A percentile compares a stretch with the other conserved stretches of the same genome.
Conservation (phyloP, 2,329 filamentous ascomycete genomes). For the Stemphylium beticola region DNA sequence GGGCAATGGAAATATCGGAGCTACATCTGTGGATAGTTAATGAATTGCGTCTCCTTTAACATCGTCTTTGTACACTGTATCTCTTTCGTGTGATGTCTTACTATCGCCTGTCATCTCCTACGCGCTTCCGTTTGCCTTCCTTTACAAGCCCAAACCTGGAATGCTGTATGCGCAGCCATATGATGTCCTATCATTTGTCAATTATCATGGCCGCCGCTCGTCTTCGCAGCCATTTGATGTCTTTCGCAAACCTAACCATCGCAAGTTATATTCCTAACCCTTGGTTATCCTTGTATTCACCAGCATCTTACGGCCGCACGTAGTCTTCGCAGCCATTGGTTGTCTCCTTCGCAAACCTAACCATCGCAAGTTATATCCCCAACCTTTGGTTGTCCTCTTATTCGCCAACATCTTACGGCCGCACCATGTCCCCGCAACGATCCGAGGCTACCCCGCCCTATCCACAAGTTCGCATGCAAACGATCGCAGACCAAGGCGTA, state of each 20-base stretch:
- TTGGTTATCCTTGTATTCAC: neutral
- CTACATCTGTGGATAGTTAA: constrained; percentile 49
- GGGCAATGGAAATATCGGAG: constrained; percentile 37
- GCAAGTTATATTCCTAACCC: neutral
- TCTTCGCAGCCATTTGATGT: too few species aligned
- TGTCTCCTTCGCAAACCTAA: too few species aligned
- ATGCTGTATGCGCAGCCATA: neutral
- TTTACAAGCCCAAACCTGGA: too few species aligned
- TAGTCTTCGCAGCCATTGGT: too few species aligned
- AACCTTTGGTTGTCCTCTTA: neutral
- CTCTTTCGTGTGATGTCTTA: neutral
- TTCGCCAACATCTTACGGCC: too few species aligned
- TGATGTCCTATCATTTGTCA: neutral
- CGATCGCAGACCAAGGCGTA: neutral
- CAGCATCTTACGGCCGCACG: neutral
- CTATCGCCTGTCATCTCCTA: too few species aligned
- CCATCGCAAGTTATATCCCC: too few species aligned
- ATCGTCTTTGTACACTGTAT: constrained; percentile 1
- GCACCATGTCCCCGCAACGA: neutral
- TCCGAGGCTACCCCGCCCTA: constrained; percentile 6
- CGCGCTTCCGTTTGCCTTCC: too few species aligned
- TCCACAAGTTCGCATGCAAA: neutral
- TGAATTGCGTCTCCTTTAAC: constrained; percentile 36
- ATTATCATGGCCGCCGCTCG: too few species aligned
- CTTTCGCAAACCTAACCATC: too few species aligned